Conservation (phyloP, 148 eudicot genomes). For the Oxyria digyna region DNA sequence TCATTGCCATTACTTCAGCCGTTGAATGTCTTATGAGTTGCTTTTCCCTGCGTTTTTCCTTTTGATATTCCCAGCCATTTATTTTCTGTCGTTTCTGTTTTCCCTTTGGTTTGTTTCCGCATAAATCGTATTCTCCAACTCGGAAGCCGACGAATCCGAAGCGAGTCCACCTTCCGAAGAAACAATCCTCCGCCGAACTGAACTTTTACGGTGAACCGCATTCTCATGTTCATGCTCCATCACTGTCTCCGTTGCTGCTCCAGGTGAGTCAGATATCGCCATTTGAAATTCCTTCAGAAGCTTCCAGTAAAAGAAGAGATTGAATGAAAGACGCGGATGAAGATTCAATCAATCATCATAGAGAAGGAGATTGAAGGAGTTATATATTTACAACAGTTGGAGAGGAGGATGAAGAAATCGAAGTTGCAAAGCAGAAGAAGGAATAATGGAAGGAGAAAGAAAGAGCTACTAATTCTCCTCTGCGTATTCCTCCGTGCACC, state of each 20-base stretch:
- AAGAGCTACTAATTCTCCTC: no score
- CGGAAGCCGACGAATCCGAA: conserved; percentile 8
- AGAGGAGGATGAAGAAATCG: background rate
- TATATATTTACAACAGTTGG: background rate
- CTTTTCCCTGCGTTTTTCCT: no score
- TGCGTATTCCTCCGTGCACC: no score
- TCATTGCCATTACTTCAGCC: no score
- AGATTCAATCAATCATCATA: background rate
- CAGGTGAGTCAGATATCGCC: conserved; percentile 46
- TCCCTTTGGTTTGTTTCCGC: no score
- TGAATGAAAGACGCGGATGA: background rate
- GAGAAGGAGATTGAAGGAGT: background rate
- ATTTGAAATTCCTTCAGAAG: conserved; percentile 8
- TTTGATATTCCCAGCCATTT: no score
- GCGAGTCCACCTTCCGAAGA: conserved; percentile 9
- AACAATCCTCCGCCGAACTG: conserved; percentile 23
- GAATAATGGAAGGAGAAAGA: conserved; percentile 3
- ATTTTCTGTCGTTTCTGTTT: no score
- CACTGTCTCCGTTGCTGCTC: conserved; percentile 15
- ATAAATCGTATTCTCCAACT: conserved; percentile 11
- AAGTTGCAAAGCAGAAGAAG: background rate
- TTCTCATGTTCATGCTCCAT: conserved; percentile 7
- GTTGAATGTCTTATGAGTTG: no score
- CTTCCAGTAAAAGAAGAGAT: background rate
- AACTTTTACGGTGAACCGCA: conserved; percentile 9